A percentile compares a stretch with the other conserved stretches of the same genome.
phyloP scores from a whole-genome alignment of 1,139 yeast species.

The Lipomyces yarrowii region DNA sequence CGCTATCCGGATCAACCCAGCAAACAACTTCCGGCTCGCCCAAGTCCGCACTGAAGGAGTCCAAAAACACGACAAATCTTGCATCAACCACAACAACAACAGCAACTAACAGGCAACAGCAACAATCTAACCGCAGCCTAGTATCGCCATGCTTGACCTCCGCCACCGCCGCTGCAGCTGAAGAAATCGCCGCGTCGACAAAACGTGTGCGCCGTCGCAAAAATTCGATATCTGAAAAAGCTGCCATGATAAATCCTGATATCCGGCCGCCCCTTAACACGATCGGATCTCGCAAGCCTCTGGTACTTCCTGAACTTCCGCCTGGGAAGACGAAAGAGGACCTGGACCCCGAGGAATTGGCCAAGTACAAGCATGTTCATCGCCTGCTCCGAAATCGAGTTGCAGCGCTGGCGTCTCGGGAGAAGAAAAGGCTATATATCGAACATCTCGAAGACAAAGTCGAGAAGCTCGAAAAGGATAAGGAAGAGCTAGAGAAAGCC shows the following conservation, averaged over 20 bases:
- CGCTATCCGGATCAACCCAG: neutral
- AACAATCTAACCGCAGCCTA: neutral
- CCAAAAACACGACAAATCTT: neutral
- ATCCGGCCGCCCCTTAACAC: slow-evolving; percentile 28
- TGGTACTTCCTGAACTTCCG: slow-evolving; percentile 27
- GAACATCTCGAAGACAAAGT: slow-evolving; percentile 24
- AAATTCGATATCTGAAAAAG: slow-evolving; percentile 30
- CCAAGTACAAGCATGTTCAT: slow-evolving; percentile 29
- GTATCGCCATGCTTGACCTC: slow-evolving; percentile 23
- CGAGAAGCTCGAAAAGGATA: slow-evolving; percentile 15
- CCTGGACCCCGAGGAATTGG: slow-evolving; percentile 27
- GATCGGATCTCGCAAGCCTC: slow-evolving; percentile 30
- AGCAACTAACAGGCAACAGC: neutral
- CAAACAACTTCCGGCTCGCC: neutral
- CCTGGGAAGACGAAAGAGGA: slow-evolving; percentile 32
- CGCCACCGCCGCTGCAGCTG: slow-evolving; percentile 28
- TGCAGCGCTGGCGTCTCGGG: slow-evolving; percentile 32
- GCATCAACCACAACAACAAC: neutral
- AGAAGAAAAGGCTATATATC: slow-evolving; percentile 28
- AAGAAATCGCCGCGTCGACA: slow-evolving; percentile 26
- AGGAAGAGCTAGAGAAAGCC: neutral
- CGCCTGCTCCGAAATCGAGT: slow-evolving; percentile 28
- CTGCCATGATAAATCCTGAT: slow-evolving; percentile 22
- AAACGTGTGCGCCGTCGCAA: slow-evolving; percentile 31
- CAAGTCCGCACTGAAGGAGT: neutral